phyloP scores from a whole-genome alignment of 2,329 filamentous ascomycete species.

The Colletotrichum gigasporum region DNA sequence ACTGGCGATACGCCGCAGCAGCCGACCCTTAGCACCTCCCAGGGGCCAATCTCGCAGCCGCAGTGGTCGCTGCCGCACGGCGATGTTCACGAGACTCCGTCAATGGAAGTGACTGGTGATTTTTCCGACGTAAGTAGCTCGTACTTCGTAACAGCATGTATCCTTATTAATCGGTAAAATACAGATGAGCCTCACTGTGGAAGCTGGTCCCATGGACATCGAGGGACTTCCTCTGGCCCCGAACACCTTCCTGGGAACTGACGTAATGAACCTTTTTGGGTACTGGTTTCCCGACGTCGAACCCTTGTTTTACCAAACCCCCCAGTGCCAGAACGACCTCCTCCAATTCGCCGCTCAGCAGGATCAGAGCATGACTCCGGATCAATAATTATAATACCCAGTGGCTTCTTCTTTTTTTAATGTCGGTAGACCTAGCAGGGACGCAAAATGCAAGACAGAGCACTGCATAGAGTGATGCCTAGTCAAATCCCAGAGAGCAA shows the following conservation, averaged over 20 bases:
- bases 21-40: not conserved
- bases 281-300: constrained; percentile 35
- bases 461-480: not conserved
- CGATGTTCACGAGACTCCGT: not conserved
- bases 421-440: no score
- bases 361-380: not conserved
- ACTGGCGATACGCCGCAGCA: not conserved
- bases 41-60: not conserved
- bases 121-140: not conserved
- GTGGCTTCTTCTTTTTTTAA: not conserved
- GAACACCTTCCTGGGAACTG: constrained; percentile 32
- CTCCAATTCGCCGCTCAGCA: not conserved
- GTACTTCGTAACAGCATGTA: rapidly evolving
- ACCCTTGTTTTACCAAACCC: constrained; percentile 29
- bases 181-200: not conserved
- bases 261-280: constrained; percentile 39
- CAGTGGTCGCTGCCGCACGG: not conserved
- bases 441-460: not conserved
- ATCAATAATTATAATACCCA: not conserved
- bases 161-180: not conserved
- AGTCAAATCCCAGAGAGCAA: not conserved
- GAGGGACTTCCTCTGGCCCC: constrained; percentile 5
- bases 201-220: constrained; percentile 25
- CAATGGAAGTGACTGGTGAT: not conserved
- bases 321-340: not conserved